phyloP scores from a whole-genome alignment of 2,329 filamentous ascomycete genomes.

The Ceratocystiopsis sp. region DNA sequence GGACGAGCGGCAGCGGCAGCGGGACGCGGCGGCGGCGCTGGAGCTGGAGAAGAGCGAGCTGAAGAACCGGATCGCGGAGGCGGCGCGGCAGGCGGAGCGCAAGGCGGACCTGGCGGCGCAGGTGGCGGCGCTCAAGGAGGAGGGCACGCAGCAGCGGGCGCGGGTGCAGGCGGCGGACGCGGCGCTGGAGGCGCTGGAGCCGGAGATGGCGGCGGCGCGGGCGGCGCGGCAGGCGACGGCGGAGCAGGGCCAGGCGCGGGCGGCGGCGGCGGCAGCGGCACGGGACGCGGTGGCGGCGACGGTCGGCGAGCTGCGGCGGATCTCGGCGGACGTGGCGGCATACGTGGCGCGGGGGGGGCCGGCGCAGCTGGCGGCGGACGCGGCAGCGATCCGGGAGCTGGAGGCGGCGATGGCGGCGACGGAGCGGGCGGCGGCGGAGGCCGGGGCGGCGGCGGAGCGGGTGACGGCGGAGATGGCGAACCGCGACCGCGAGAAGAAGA shows the following conservation, averaged over 20 bases:
- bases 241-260: constrained; percentile 51
- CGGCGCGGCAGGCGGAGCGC: constrained; percentile 62
- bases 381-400: constrained; percentile 49
- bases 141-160: constrained; percentile 51
- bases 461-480: constrained; percentile 63
- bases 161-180: constrained; percentile 51
- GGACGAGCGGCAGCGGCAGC: constrained; percentile 53
- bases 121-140: constrained; percentile 55
- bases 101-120: constrained; percentile 55
- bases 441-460: constrained; percentile 57
- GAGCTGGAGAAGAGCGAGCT: constrained; percentile 67
- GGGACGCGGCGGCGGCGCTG: constrained; percentile 47
- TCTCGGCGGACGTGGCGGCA: constrained; percentile 60
- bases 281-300: constrained; percentile 57
- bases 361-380: constrained; percentile 50
- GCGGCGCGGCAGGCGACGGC: constrained; percentile 62
- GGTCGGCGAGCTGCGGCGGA: constrained; percentile 57
- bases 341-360: constrained; percentile 66
- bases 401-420: constrained; percentile 47
- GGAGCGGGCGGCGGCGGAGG: constrained; percentile 48
- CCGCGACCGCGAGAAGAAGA: constrained; percentile 67
- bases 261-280: constrained; percentile 54
- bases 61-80: constrained; percentile 52
- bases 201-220: constrained; percentile 59
- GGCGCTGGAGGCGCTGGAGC: constrained; percentile 57